Conservation (phyloP, 2,329 filamentous ascomycete species). For the Fusarium virguliforme region DNA sequence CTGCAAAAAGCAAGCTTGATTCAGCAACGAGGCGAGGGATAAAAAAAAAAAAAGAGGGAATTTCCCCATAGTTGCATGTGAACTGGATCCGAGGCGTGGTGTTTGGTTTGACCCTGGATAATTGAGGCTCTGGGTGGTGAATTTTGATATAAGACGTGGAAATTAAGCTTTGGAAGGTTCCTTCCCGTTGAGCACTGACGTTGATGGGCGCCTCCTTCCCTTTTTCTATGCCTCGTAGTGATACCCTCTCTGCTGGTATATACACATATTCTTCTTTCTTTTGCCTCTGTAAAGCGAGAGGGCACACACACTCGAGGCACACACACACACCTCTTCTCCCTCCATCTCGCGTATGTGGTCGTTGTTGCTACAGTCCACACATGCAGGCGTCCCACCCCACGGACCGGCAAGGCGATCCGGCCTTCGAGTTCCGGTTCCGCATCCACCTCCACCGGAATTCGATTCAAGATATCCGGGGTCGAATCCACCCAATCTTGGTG, state of each 20-base stretch:
- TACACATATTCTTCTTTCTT: slow-evolving; percentile 10
- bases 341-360: slow-evolving; percentile 4
- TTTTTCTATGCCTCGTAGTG: neutral
- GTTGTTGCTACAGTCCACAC: neutral
- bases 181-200: neutral
- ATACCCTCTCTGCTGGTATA: neutral
- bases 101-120: slow-evolving; percentile 15
- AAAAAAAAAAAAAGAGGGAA: slow-evolving; percentile 18
- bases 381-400: neutral
- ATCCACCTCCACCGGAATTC: slow-evolving; percentile 12
- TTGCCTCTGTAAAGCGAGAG: neutral
- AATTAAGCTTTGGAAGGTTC: slow-evolving; percentile 7
- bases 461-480: slow-evolving; percentile 11
- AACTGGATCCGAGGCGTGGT: slow-evolving; percentile 30
- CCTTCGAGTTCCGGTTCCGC: slow-evolving; percentile 17
- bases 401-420: slow-evolving; percentile 20
- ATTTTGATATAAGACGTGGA: neutral
- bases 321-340: neutral
- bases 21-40: slow-evolving; percentile 18
- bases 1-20: slow-evolving; percentile 38
- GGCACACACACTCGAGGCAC: neutral
- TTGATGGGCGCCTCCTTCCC: neutral
- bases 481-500: slow-evolving; percentile 3
- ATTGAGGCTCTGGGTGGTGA: slow-evolving; percentile 31
- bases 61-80: slow-evolving; percentile 17